These are phyloP conservation scores for Mycena albidolilacea DNA, from an alignment of 768 basidiomycete genomes.

Conservation along the genomic window DNA sequence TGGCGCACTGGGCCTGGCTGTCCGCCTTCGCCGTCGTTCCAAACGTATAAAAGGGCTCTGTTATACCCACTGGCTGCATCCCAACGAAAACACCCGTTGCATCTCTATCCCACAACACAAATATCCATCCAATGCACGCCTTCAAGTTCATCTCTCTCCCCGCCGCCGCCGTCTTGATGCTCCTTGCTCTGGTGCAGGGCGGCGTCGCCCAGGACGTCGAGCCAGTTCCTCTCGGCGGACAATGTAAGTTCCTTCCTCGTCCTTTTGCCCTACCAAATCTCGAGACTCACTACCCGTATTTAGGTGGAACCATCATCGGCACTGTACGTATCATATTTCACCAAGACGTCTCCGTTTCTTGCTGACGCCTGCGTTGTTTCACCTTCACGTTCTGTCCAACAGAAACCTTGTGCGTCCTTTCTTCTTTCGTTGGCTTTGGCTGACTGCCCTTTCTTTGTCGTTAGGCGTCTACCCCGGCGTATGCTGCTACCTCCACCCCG, in stretches of 20 bases:
- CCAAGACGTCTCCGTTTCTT: neutral
- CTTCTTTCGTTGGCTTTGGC: neutral
- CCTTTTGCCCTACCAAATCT: neutral
- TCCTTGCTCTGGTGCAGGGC: constrained; percentile 23
- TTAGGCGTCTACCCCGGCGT: neutral
- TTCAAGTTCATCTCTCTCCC: constrained; percentile 21
- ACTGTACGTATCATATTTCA: constrained; percentile 16
- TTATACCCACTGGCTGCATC: neutral
- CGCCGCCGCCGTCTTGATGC: neutral
- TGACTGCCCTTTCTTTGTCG: neutral
- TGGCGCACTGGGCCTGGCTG: neutral
- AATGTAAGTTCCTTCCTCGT: constrained; percentile 4
- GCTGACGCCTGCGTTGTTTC: neutral
- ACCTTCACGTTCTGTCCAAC: neutral
- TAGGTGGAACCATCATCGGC: constrained; percentile 29
- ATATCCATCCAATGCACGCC: constrained; percentile 20
- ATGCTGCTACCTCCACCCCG: constrained; percentile 33
- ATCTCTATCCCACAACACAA: neutral
- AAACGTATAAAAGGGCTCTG: constrained; percentile 5
- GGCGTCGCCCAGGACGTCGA: constrained; percentile 2
- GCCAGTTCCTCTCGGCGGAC: constrained; percentile 21
- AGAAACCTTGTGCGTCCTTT: constrained; percentile 20
- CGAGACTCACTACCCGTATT: neutral
- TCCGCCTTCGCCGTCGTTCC: neutral
- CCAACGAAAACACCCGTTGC: neutral